Evolutionary conservation across 805 yeast species (phyloP).

Genomic region (Starmerella apis): DNA sequence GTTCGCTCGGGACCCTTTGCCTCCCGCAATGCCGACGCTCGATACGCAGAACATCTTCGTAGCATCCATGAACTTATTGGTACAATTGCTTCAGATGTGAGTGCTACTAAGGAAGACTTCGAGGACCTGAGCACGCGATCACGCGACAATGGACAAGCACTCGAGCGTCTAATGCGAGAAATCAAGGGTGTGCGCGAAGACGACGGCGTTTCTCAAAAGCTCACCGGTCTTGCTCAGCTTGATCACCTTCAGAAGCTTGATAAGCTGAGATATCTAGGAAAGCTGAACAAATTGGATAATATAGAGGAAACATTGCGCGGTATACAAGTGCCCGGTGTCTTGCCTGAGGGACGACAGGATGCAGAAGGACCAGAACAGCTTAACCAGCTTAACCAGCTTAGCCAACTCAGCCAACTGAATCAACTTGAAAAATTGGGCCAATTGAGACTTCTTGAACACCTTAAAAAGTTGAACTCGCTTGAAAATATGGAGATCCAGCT

Average conservation of each 20-base stretch:
- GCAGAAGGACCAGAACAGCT: neutral
- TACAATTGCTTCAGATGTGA: constrained; percentile 30
- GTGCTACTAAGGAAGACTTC: constrained; percentile 31
- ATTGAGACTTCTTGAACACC: constrained; percentile 10
- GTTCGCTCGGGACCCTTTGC: constrained; percentile 26
- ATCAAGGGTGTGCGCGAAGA: constrained; percentile 25
- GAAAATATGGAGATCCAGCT: neutral
- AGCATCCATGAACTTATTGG: constrained; percentile 29
- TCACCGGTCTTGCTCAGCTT: constrained; percentile 26
- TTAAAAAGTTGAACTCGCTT: constrained; percentile 13
- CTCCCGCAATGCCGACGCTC: constrained; percentile 18
- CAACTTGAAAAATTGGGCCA: constrained; percentile 7
- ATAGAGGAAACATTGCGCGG: constrained; percentile 12
- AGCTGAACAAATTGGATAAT: constrained; percentile 12
- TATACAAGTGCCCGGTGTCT: neutral
- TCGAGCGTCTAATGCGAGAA: constrained; percentile 24
- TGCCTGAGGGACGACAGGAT: neutral
- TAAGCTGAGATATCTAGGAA: constrained; percentile 9
- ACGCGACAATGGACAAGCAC: constrained; percentile 33
- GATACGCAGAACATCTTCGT: constrained; percentile 22
- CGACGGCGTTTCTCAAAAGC: constrained; percentile 25
- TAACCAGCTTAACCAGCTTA: neutral
- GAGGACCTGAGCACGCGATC: constrained; percentile 31
- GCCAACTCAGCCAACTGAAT: neutral
- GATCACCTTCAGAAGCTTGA: constrained; percentile 23